These are phyloP conservation scores for Fusarium verticillioides DNA, from an alignment of 2,329 filamentous ascomycete genomes.

Conservation along the genomic window DNA sequence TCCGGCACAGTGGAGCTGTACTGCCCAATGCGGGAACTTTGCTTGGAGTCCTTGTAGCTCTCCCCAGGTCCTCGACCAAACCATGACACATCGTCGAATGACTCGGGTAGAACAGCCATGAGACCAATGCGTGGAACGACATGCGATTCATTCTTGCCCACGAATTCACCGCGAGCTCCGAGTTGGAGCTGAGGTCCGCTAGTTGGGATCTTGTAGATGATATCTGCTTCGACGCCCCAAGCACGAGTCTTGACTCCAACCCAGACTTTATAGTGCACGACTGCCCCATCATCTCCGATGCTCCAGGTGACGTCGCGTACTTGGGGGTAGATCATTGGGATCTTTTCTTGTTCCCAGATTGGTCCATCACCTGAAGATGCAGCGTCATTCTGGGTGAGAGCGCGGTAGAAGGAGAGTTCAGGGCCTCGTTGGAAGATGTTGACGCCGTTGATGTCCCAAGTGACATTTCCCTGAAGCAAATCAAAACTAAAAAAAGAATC, in stretches of 20 bases:
- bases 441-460: neutral
- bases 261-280: conserved; percentile 18
- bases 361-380: neutral
- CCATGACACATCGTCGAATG: conserved; percentile 7
- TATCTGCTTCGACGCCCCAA: conserved; percentile 16
- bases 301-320: conserved; percentile 1
- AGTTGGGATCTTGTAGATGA: conserved; percentile 13
- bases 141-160: conserved; percentile 4
- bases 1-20: neutral
- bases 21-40: neutral
- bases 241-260: conserved; percentile 9
- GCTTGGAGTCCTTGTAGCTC: conserved; percentile 27
- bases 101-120: neutral
- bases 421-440: conserved; percentile 11
- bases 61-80: conserved; percentile 21
- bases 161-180: neutral
- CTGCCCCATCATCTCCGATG: rapidly evolving
- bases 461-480: neutral
- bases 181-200: neutral
- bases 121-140: conserved; percentile 14
- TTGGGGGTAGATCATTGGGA: conserved; percentile 10
- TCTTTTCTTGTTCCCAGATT: neutral
- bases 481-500: neutral
- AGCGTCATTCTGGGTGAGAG: conserved; percentile 8
- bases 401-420: conserved; percentile 12